These are phyloP conservation scores for Setaria italica DNA, from an alignment of 202 grass and related monocot genomes.

Conservation along the genomic window DNA sequence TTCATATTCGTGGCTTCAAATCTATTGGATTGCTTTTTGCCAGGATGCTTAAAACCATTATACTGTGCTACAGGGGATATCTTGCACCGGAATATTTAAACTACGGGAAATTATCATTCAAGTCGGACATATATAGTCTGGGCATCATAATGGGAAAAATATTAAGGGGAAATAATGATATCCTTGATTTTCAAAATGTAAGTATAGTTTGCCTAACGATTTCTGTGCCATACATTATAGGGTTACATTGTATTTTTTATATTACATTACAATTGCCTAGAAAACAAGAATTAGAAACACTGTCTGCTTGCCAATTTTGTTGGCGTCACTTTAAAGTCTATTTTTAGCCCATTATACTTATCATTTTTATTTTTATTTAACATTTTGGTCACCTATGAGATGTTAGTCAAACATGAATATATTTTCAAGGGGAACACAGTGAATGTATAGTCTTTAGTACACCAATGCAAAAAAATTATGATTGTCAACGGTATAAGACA, in stretches of 20 bases:
- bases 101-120: not conserved
- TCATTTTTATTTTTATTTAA: not conserved
- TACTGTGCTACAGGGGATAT: not conserved
- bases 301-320: too few relatives aligned
- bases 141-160: not conserved
- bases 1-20: not conserved
- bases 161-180: not conserved
- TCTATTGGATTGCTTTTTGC: not conserved
- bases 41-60: not conserved
- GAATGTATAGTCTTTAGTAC: not conserved
- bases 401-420: too few relatives aligned
- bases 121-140: conserved; percentile 1
- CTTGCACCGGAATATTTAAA: not conserved
- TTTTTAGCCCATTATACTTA: too few relatives aligned
- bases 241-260: not conserved
- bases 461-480: not conserved
- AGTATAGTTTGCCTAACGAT: not conserved
- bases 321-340: too few relatives aligned
- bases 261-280: too few relatives aligned
- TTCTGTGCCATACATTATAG: too few relatives aligned
- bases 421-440: too few relatives aligned
- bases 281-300: too few relatives aligned
- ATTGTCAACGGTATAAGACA: too few relatives aligned
- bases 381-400: too few relatives aligned
- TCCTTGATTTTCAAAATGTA: not conserved